Conservation (phyloP, 1,284 basidiomycete species). For the Papiliotrema terrestris region DNA sequence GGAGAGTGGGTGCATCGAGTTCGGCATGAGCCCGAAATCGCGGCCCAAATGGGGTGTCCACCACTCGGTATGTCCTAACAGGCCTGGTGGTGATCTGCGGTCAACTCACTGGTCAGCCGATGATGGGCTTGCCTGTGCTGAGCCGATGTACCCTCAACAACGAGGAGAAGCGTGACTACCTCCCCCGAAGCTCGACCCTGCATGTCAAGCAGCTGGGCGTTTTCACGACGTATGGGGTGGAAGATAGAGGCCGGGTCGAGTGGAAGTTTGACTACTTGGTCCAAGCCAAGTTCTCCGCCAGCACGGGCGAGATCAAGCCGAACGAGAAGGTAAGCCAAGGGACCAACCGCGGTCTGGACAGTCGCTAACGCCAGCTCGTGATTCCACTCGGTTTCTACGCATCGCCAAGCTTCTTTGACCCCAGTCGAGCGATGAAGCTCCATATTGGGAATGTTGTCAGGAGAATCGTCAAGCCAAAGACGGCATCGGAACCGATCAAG, state of each 20-base stretch:
- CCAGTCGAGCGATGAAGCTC: too few species aligned
- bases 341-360: too few species aligned
- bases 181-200: constrained; percentile 66
- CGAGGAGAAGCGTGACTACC: constrained; percentile 64
- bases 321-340: constrained; percentile 60
- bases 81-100: background rate
- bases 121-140: constrained; percentile 65
- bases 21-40: constrained; percentile 59
- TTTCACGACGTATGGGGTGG: constrained; percentile 65
- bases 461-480: too few species aligned
- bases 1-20: constrained; percentile 51
- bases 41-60: constrained; percentile 60
- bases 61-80: constrained; percentile 51
- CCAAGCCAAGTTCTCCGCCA: constrained; percentile 55
- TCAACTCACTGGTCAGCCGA: constrained; percentile 40
- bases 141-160: constrained; percentile 62
- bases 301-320: constrained; percentile 53
- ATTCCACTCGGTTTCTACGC: too few species aligned
- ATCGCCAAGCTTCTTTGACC: too few species aligned
- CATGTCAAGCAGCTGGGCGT: constrained; percentile 65
- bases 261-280: constrained; percentile 78
- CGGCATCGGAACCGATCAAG: too few species aligned
- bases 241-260: constrained; percentile 54
- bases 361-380: too few species aligned
- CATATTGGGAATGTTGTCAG: too few species aligned